phyloP scores from a whole-genome alignment of 768 basidiomycete genomes.

The Auriscalpium microsporum region DNA sequence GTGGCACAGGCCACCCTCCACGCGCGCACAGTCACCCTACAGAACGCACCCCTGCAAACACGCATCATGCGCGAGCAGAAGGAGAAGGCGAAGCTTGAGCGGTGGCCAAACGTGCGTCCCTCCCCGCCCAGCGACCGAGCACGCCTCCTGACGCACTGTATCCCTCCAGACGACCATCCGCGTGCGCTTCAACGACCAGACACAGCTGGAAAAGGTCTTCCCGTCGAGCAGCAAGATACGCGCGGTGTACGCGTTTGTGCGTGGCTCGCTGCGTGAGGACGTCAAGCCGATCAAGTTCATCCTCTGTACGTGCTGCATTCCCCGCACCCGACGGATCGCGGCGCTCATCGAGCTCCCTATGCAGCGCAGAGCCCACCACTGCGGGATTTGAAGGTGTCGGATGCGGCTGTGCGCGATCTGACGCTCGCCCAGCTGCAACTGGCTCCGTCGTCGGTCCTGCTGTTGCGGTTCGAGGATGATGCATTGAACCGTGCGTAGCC shows the following conservation, averaged over 20 bases:
- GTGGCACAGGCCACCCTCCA: conserved; percentile 55
- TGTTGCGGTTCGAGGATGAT: conserved; percentile 69
- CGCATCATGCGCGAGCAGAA: conserved; percentile 55
- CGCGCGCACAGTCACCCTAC: conserved; percentile 52
- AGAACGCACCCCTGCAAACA: conserved; percentile 63
- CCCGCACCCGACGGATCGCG: background rate
- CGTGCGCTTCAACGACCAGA: conserved; percentile 72
- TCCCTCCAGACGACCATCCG: conserved; percentile 65
- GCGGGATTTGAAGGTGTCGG: conserved; percentile 76
- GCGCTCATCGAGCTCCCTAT: background rate
- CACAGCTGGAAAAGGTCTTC: conserved; percentile 72
- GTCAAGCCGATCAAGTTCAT: conserved; percentile 75
- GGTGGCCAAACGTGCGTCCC: conserved; percentile 62
- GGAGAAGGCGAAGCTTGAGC: conserved; percentile 48
- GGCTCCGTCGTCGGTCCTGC: conserved; percentile 71
- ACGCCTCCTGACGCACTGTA: background rate
- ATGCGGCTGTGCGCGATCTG: conserved; percentile 60
- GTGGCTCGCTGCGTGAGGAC: conserved; percentile 61
- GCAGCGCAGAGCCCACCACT: conserved; percentile 77
- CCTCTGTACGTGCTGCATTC: conserved; percentile 48
- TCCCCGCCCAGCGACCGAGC: background rate
- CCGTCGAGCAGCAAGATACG: conserved; percentile 73
- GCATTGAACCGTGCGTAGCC: conserved; percentile 52
- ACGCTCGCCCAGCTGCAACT: conserved; percentile 62
- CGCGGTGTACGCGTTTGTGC: conserved; percentile 79